phyloP scores from a whole-genome alignment of 2,329 filamentous ascomycete species.

The Dryadomyces sulphureus region DNA sequence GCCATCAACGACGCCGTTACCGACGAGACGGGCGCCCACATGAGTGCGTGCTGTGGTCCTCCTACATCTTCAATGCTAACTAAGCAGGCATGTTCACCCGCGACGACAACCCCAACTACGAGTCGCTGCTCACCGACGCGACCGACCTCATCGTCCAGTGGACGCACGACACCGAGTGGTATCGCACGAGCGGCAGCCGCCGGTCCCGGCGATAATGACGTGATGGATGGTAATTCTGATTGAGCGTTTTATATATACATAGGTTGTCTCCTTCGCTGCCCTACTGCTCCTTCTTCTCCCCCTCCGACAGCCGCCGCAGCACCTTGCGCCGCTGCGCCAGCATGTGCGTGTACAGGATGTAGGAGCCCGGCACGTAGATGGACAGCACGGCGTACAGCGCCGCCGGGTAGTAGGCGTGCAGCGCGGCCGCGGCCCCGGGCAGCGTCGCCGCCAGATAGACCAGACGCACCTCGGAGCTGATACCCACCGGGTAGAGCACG shows the following conservation, averaged over 20 bases:
- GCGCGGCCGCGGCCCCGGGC: constrained; percentile 36
- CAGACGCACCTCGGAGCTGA: constrained; percentile 72
- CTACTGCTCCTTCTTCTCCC: background rate
- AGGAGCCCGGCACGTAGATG: constrained; percentile 38
- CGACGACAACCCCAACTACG: constrained; percentile 58
- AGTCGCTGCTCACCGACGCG: constrained; percentile 49
- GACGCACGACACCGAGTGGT: constrained; percentile 52
- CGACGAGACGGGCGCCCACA: constrained; percentile 73
- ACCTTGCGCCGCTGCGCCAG: constrained; percentile 77
- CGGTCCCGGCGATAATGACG: background rate
- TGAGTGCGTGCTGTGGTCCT: constrained; percentile 32
- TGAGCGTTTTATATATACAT: too few species aligned
- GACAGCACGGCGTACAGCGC: constrained; percentile 10
- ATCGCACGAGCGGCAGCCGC: constrained; percentile 31
- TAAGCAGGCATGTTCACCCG: constrained; percentile 55
- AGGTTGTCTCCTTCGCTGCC: background rate
- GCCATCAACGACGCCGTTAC: constrained; percentile 64
- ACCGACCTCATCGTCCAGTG: constrained; percentile 50
- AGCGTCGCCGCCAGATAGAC: constrained; percentile 51
- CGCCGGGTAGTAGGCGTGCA: constrained; percentile 36
- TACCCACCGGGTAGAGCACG: constrained; percentile 82
- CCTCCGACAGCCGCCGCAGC: constrained; percentile 40
- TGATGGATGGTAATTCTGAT: background rate
- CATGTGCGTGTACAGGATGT: constrained; percentile 89
- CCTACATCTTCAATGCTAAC: constrained; percentile 6